Conservation (phyloP, 2,329 filamentous ascomycete species). For the Aspergillus persii region DNA sequence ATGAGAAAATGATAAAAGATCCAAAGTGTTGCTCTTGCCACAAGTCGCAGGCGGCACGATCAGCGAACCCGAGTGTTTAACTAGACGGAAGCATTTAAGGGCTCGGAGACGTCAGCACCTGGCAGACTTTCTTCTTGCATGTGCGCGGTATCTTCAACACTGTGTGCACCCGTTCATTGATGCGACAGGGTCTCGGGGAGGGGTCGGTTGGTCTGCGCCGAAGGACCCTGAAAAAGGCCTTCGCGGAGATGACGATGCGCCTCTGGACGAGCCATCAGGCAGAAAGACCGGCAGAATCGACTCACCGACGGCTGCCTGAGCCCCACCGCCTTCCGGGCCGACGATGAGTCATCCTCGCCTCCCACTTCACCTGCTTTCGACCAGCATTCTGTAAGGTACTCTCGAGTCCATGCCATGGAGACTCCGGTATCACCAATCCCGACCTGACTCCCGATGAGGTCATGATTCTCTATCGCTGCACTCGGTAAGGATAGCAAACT, state of each 20-base stretch:
- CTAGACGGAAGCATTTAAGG: background rate
- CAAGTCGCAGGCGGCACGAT: background rate
- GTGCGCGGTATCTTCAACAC: background rate
- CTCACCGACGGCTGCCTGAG: background rate
- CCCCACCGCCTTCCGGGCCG: constrained; percentile 1
- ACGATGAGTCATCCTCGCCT: constrained; percentile 4
- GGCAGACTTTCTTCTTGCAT: background rate
- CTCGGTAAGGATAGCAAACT: background rate
- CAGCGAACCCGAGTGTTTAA: background rate
- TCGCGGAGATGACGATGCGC: too few relatives aligned
- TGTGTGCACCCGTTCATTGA: background rate
- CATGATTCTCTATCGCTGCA: background rate
- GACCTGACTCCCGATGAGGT: background rate
- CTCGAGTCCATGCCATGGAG: too few relatives aligned
- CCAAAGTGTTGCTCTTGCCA: background rate
- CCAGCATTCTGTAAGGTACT: too few relatives aligned
- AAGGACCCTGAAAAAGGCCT: background rate
- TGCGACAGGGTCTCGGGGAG: background rate
- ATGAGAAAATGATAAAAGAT: background rate
- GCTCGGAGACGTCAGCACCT: background rate
- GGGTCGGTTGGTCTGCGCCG: background rate
- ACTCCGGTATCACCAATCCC: too few relatives aligned
- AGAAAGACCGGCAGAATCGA: constrained; percentile 3
- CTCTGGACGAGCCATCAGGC: background rate
- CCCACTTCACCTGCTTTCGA: constrained; percentile 1